phyloP scores from a whole-genome alignment of 1,284 basidiomycete species.

The Ustilago crameri region DNA sequence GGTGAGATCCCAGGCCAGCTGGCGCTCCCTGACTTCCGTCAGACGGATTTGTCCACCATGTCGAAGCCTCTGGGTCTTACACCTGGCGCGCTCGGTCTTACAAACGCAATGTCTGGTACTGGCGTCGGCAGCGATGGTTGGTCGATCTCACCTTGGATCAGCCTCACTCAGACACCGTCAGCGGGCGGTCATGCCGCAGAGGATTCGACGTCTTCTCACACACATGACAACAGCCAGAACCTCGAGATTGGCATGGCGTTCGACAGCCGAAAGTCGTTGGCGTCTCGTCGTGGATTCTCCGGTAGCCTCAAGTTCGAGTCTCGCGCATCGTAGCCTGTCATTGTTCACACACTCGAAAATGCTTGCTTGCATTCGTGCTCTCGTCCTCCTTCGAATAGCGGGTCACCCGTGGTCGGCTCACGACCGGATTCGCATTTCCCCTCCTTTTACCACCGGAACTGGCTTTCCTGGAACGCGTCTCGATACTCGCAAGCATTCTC shows the following conservation, averaged over 20 bases:
- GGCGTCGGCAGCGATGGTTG: conserved; percentile 36
- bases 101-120: conserved; percentile 14
- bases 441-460: conserved; percentile 2
- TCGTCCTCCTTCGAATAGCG: not conserved
- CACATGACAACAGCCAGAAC: conserved; percentile 8
- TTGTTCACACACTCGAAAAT: not conserved
- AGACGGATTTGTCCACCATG: conserved; percentile 19
- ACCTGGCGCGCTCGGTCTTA: conserved; percentile 32
- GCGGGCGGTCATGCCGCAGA: conserved; percentile 12
- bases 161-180: conserved; percentile 26
- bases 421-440: not conserved
- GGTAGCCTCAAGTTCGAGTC: conserved; percentile 36
- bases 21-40: conserved; percentile 25
- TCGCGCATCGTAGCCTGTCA: conserved; percentile 5
- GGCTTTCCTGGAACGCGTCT: conserved; percentile 14
- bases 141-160: conserved; percentile 53
- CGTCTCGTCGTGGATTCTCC: conserved; percentile 44
- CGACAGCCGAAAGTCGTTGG: conserved; percentile 26
- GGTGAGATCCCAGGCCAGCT: conserved; percentile 26
- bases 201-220: conserved; percentile 4
- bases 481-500: conserved; percentile 21
- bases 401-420: not conserved
- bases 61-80: conserved; percentile 35
- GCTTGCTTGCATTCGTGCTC: not conserved
- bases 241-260: conserved; percentile 19